Evolutionary conservation across 352 stramenopile species (phyloP).

Genomic region (Blastocystis sp.): DNA sequence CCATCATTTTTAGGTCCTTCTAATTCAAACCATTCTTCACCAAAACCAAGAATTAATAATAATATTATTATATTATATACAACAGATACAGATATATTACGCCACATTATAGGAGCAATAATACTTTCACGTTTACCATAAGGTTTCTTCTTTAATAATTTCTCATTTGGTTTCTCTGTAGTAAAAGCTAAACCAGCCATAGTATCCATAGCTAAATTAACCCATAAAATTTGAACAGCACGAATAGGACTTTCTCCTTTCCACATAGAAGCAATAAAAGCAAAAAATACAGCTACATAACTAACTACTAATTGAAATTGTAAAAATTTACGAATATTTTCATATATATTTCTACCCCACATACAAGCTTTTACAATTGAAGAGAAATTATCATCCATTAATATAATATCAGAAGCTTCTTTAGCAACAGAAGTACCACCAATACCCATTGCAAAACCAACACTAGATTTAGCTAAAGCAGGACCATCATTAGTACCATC

Average conservation of each 20-base stretch:
- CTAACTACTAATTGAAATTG: slow-evolving; percentile 86
- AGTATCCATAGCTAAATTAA: slow-evolving; percentile 94
- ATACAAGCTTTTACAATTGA: slow-evolving; percentile 85
- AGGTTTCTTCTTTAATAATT: slow-evolving; percentile 64
- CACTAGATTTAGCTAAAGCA: slow-evolving; percentile 60
- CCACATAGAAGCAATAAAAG: slow-evolving; percentile 57
- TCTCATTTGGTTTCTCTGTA: slow-evolving; percentile 64
- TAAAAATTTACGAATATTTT: slow-evolving; percentile 83
- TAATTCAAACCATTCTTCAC: slow-evolving; percentile 12
- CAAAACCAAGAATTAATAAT: slow-evolving; percentile 10
- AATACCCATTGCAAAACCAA: slow-evolving; percentile 78
- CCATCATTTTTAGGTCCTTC: not conserved
- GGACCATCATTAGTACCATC: slow-evolving; percentile 95
- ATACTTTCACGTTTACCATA: slow-evolving; percentile 66
- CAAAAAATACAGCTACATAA: slow-evolving; percentile 67
- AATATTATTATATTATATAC: slow-evolving; percentile 67
- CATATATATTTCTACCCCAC: slow-evolving; percentile 81
- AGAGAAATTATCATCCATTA: slow-evolving; percentile 90
- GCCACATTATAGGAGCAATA: slow-evolving; percentile 70
- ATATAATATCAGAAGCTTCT: slow-evolving; percentile 84
- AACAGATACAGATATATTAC: slow-evolving; percentile 72
- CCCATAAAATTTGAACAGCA: slow-evolving; percentile 82
- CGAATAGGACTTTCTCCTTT: slow-evolving; percentile 53
- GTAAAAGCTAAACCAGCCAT: slow-evolving; percentile 75
- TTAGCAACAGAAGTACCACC: slow-evolving; percentile 88